A percentile compares a stretch with the other conserved stretches of the same genome.
phyloP scores from a whole-genome alignment of 1,284 basidiomycete species.

The Malassezia yamatoensis region DNA sequence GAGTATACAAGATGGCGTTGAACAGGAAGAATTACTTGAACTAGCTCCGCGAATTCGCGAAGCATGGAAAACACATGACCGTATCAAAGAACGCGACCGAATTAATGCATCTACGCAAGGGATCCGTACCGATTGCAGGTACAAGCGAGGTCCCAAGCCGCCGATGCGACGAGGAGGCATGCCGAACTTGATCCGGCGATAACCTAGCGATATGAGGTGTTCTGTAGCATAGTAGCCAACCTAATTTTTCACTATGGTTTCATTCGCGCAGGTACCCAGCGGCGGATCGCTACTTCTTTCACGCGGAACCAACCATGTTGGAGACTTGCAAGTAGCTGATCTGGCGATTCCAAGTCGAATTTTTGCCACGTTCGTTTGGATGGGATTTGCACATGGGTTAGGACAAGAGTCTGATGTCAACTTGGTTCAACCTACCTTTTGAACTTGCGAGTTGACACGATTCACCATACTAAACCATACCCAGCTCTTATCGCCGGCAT shows the following conservation, averaged over 20 bases:
- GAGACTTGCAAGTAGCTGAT: conserved; percentile 57
- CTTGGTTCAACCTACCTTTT: conserved; percentile 54
- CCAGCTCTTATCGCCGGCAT: conserved; percentile 60
- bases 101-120: not conserved
- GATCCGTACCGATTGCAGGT: not conserved
- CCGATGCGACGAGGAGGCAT: conserved; percentile 9
- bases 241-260: conserved; percentile 56
- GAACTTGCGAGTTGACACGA: conserved; percentile 89
- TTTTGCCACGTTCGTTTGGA: conserved; percentile 51
- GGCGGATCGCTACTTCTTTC: conserved; percentile 72
- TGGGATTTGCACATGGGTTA: conserved; percentile 40
- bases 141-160: conserved; percentile 1
- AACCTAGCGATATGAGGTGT: not conserved
- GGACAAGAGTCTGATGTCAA: conserved; percentile 28
- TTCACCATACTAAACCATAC: conserved; percentile 94
- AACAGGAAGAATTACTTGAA: conserved; percentile 21
- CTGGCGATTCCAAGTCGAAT: conserved; percentile 26
- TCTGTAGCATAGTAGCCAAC: no score
- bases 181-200: conserved; percentile 7
- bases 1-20: conserved; percentile 41
- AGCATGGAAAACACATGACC: conserved; percentile 33
- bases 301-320: conserved; percentile 53
- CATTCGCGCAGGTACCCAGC: conserved; percentile 86
- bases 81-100: conserved; percentile 19
- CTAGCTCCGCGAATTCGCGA: conserved; percentile 29